Percentiles rank a stretch among this genome's conserved stretches.
Conservation (phyloP, 2,329 filamentous ascomycete species). For the Microcera coccophila region DNA sequence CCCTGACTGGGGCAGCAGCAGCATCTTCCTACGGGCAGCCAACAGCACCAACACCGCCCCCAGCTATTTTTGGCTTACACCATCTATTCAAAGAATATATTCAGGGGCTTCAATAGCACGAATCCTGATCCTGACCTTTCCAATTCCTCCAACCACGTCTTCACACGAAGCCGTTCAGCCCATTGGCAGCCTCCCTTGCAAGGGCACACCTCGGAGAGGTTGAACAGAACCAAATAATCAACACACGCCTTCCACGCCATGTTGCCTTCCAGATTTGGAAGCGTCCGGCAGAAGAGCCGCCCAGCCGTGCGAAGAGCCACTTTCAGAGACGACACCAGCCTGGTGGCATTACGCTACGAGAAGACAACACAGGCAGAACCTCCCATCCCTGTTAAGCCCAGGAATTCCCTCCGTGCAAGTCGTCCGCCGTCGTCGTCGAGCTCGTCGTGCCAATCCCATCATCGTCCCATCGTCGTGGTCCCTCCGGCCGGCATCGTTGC, state of each 20-base stretch:
- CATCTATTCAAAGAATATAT: conserved; percentile 2
- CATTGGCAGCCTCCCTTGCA: conserved; percentile 6
- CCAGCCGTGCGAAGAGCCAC: conserved; percentile 31
- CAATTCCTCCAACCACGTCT: neutral
- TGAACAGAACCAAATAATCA: neutral
- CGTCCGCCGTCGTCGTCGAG: conserved; percentile 24
- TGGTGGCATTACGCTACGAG: conserved; percentile 59
- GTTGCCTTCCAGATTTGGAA: conserved; percentile 41
- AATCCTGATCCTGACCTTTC: too few relatives aligned
- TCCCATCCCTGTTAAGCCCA: conserved; percentile 51
- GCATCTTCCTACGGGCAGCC: neutral
- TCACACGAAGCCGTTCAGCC: conserved; percentile 1
- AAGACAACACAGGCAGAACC: conserved; percentile 55
- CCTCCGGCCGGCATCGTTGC: conserved; percentile 31
- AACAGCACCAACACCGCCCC: neutral
- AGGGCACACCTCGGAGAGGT: conserved; percentile 6
- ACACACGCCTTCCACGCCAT: conserved; percentile 15
- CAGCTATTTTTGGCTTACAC: neutral
- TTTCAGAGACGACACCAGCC: conserved; percentile 46
- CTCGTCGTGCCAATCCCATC: conserved; percentile 19
- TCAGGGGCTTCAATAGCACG: neutral
- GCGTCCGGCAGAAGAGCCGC: conserved; percentile 41
- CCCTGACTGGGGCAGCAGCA: neutral
- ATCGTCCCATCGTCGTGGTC: conserved; percentile 29
- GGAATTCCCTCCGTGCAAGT: conserved; percentile 36